Percentiles rank a stretch among this genome's conserved stretches.
phyloP scores from a whole-genome alignment of 2,329 filamentous ascomycete genomes.

The Cladobotryum protrusum region DNA sequence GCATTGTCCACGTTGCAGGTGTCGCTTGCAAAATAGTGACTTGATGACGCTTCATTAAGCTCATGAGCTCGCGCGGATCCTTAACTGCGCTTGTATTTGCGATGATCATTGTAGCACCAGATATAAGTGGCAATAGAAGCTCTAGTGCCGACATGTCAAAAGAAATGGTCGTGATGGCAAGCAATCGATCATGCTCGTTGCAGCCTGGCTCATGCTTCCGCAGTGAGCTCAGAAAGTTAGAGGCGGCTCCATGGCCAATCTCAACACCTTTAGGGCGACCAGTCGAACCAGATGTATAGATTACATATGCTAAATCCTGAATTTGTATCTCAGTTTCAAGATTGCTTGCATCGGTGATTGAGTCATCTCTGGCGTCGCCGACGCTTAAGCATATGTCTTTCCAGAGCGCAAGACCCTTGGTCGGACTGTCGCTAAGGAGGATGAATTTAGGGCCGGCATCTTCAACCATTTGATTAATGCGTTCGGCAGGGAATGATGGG shows the following conservation, averaged over 20 bases:
- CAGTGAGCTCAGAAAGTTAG: slow-evolving; percentile 13
- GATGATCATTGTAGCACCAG: slow-evolving; percentile 12
- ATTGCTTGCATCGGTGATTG: no score
- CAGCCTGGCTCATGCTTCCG: slow-evolving; percentile 3
- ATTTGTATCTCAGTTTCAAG: no score
- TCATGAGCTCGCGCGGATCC: no score
- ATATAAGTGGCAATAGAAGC: slow-evolving; percentile 14
- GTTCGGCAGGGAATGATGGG: slow-evolving; percentile 13
- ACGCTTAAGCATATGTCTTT: no score
- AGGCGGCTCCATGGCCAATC: slow-evolving; percentile 17
- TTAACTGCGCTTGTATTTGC: no score
- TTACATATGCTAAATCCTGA: slow-evolving; percentile 24
- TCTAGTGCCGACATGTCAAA: slow-evolving; percentile 16
- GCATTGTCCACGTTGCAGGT: slow-evolving; percentile 16
- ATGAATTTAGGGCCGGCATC: not conserved
- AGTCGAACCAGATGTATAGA: slow-evolving; percentile 26
- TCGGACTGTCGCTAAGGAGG: no score
- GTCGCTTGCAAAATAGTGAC: slow-evolving; percentile 16
- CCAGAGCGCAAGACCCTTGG: no score
- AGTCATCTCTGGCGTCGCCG: no score
- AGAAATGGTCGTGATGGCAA: slow-evolving; percentile 16
- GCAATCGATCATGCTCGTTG: slow-evolving; percentile 11
- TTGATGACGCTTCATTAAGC: slow-evolving; percentile 5
- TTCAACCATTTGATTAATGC: slow-evolving; percentile 14
- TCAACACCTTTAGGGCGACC: slow-evolving; percentile 35